Evolutionary conservation across 768 basidiomycete genomes (phyloP).

Genomic region (Mycena galericulata): DNA sequence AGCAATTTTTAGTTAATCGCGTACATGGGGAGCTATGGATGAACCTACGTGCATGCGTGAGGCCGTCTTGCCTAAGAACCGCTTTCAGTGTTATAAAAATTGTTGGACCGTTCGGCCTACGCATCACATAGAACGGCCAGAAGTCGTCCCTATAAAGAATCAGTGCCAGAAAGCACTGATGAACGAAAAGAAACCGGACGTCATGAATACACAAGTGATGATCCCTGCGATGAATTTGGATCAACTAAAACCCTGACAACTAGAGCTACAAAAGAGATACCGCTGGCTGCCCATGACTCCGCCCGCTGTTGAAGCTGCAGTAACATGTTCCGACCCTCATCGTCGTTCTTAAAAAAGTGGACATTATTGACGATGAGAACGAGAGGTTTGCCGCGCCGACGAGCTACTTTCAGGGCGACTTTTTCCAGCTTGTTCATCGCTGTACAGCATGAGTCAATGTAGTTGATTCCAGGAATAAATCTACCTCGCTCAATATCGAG

Average conservation of each 20-base stretch:
- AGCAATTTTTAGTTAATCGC: background rate
- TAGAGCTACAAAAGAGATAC: conserved; percentile 51
- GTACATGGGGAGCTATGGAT: conserved; percentile 2
- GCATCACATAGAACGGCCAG: conserved; percentile 80
- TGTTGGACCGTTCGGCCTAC: conserved; percentile 51
- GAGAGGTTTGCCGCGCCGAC: conserved; percentile 71
- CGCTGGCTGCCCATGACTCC: conserved; percentile 86
- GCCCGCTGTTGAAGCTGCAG: conserved; percentile 89
- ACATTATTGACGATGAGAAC: conserved; percentile 87
- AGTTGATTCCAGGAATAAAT: conserved; percentile 1
- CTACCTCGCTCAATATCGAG: conserved; percentile 86
- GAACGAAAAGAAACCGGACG: conserved; percentile 59
- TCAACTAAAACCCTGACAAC: background rate
- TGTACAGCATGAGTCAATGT: conserved; percentile 36
- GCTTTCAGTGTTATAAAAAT: conserved; percentile 19
- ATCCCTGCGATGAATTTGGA: conserved; percentile 59
- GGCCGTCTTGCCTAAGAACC: conserved; percentile 68
- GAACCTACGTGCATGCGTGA: conserved; percentile 77
- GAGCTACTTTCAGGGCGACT: conserved; percentile 77
- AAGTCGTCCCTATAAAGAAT: conserved; percentile 77
- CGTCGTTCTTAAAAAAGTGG: conserved; percentile 81
- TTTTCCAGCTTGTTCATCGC: conserved; percentile 89
- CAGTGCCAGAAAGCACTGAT: conserved; percentile 12
- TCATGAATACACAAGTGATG: conserved; percentile 82
- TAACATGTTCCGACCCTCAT: conserved; percentile 82